These are phyloP conservation scores for Fusarium vanettenii DNA, from an alignment of 2,329 filamentous ascomycete genomes.

Conservation along the genomic window DNA sequence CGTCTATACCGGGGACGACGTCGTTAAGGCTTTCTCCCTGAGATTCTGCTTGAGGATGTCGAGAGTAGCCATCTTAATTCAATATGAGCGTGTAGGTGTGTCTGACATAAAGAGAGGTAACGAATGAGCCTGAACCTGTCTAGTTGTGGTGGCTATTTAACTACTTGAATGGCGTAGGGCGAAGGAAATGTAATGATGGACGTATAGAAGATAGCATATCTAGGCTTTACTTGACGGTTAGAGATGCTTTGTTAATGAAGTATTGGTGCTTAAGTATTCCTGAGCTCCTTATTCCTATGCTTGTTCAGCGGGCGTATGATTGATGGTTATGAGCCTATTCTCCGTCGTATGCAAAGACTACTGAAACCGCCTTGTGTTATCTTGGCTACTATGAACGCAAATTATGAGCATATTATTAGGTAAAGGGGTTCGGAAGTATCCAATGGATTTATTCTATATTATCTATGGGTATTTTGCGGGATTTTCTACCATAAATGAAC, in stretches of 20 bases:
- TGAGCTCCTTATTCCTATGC: too few relatives aligned
- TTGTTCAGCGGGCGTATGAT: neutral
- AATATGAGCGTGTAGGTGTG: neutral
- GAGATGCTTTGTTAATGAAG: too few relatives aligned
- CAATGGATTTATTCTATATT: neutral
- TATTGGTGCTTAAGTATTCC: too few relatives aligned
- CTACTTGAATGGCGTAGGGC: neutral
- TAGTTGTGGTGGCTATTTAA: neutral
- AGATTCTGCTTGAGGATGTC: slow-evolving; percentile 55
- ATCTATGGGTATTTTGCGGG: neutral
- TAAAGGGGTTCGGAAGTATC: neutral
- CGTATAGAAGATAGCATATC: neutral
- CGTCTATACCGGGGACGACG: slow-evolving; percentile 42
- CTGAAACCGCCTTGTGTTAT: neutral
- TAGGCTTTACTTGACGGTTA: too few relatives aligned
- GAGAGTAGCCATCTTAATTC: slow-evolving; percentile 48
- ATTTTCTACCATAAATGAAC: neutral
- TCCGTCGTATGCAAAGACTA: neutral
- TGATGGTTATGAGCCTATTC: neutral
- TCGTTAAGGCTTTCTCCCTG: slow-evolving; percentile 43
- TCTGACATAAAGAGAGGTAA: neutral
- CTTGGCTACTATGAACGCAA: neutral
- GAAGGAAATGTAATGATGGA: neutral
- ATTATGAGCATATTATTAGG: neutral
- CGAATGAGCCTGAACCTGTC: too few relatives aligned